Conservation (phyloP, 2,329 filamentous ascomycete genomes). For the Parascedosporium putredinis region DNA sequence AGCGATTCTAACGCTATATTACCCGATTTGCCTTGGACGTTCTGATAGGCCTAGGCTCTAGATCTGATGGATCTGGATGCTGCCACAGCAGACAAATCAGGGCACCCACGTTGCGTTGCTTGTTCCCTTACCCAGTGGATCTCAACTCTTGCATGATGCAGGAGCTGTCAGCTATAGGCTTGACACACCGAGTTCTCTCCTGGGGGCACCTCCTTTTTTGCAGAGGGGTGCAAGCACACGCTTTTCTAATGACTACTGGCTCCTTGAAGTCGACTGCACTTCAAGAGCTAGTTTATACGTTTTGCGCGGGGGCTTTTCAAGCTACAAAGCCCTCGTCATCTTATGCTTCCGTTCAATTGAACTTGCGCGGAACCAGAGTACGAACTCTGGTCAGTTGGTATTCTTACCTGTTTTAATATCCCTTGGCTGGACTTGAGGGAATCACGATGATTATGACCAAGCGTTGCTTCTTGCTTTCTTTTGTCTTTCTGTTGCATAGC, state of each 20-base stretch:
- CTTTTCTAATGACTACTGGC: neutral
- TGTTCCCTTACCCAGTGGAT: neutral
- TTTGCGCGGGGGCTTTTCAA: too few species aligned
- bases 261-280: neutral
- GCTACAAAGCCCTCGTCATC: neutral
- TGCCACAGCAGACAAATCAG: neutral
- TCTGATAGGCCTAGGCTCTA: too few species aligned
- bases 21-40: too few species aligned
- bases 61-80: too few species aligned
- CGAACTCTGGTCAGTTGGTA: neutral
- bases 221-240: neutral
- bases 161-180: neutral
- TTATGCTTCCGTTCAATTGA: neutral
- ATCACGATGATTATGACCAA: neutral
- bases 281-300: neutral
- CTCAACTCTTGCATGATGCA: neutral
- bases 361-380: neutral
- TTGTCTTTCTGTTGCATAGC: neutral
- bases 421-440: neutral
- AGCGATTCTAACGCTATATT: neutral
- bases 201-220: neutral
- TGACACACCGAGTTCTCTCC: neutral
- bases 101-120: neutral
- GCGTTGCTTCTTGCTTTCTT: neutral
- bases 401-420: neutral